Base-by-base conservation (phyloP, 2,329 filamentous ascomycete species). In the Furcasterigmium furcatum region DNA sequence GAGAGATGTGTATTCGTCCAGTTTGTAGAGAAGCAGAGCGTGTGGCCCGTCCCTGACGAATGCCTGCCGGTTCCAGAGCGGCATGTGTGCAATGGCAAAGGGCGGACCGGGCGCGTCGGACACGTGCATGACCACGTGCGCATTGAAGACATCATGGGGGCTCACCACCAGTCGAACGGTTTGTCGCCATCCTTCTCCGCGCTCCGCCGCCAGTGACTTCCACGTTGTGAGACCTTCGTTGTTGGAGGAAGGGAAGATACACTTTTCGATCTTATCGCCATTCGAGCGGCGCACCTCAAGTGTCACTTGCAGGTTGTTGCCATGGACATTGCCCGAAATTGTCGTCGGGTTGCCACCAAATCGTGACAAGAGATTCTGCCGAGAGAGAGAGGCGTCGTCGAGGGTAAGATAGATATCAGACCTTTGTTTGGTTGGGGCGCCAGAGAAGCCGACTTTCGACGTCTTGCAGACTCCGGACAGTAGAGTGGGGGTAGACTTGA, bases 371-470 rank as follows among this genome's bases (percentile, higher is more conserved):
- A 85, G 63, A 27, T 87, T 84, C 57, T 95, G 89, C 46, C 84
- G 83, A 16, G 86, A 84, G 20, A 99, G 72, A n/a, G 84, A 76
- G 0, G 90, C 88, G 52, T 90, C 84, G 47, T 84, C 82, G 40
- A 99, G 67, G 0, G 91, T 96, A 38, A 99, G 67, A 61, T 99
- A 99, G 42, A 99, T 97, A 63, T 99, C 95, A 10, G 91, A 96
- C 56, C 95, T 79, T 14, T 87, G 77, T 61, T 90, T 91, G 0
- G 87, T 91, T 0, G 94, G 92, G 2, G 91, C 91, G 12, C 91
- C 91, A 4, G 92, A 89, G 62, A 99, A 97, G 2, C 91, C 94
- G 64, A 97, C 91, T 62, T 94, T 94, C 57, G 77, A 86, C 1
- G 91, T 95, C 63, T 87, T 87, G 46, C 77, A 77, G 48, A 97